Conservation (phyloP, 2,329 filamentous ascomycete genomes). For the Nemania abortiva region DNA sequence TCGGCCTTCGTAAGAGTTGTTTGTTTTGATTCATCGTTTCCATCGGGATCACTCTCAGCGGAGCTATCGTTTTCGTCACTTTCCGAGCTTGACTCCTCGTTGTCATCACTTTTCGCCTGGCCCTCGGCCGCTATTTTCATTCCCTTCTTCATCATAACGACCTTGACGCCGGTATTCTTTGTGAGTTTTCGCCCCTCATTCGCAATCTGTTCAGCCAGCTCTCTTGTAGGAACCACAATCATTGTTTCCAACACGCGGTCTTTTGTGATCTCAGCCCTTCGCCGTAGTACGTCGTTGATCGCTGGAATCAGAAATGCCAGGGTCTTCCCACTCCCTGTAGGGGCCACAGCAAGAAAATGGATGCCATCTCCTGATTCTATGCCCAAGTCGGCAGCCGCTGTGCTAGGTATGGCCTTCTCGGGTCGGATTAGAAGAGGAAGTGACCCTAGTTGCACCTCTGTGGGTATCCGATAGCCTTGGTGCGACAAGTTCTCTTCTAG, state of each 20-base stretch:
- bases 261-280: constrained; percentile 61
- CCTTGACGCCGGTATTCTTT: constrained; percentile 79
- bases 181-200: constrained; percentile 88
- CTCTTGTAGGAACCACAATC: constrained; percentile 82
- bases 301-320: constrained; percentile 91
- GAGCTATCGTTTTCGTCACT: constrained; percentile 44
- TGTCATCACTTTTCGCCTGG: constrained; percentile 37
- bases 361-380: constrained; percentile 56
- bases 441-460: constrained; percentile 91
- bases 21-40: constrained; percentile 51
- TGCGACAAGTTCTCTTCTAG: constrained; percentile 81
- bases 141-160: constrained; percentile 86
- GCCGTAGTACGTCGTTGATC: constrained; percentile 78
- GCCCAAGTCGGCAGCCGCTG: constrained; percentile 53
- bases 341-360: constrained; percentile 89
- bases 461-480: constrained; percentile 90
- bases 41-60: constrained; percentile 56
- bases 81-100: constrained; percentile 41
- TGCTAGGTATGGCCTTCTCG: constrained; percentile 59
- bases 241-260: constrained; percentile 72
- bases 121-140: constrained; percentile 73
- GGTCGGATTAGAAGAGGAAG: constrained; percentile 80
- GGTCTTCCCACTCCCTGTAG: constrained; percentile 97
- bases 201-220: constrained; percentile 82
- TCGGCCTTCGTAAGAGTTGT: constrained; percentile 75